These are phyloP conservation scores for Didymella keratinophila DNA, from an alignment of 2,329 filamentous ascomycete genomes.

Conservation along the genomic window DNA sequence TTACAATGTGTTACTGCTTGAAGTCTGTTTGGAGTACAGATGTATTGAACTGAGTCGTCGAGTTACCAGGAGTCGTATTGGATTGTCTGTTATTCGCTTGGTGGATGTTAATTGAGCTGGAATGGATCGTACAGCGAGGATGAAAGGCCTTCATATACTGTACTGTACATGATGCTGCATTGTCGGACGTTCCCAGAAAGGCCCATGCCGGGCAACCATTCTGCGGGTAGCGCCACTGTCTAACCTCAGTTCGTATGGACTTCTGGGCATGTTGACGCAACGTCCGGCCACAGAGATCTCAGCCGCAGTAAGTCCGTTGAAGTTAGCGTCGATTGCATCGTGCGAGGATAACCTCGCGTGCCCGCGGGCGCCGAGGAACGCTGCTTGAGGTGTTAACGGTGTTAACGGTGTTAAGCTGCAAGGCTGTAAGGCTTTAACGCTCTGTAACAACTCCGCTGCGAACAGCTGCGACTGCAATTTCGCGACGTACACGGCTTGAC, in stretches of 20 bases:
- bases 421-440: neutral
- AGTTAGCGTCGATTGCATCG: neutral
- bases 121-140: neutral
- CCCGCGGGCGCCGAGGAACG: neutral
- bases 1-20: neutral
- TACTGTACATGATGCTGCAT: neutral
- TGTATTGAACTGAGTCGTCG: neutral
- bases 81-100: neutral
- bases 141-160: neutral
- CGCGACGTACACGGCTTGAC: neutral
- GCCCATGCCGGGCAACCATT: neutral
- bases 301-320: constrained; percentile 8
- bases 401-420: constrained; percentile 1
- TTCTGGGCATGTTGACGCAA: constrained; percentile 2
- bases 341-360: neutral
- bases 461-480: neutral
- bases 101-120: neutral
- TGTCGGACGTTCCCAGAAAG: neutral
- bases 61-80: neutral
- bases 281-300: constrained; percentile 2
- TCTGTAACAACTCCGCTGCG: neutral
- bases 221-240: constrained; percentile 1
- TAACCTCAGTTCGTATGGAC: constrained; percentile 15
- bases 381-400: neutral
- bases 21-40: neutral